phyloP scores from a whole-genome alignment of 2,329 filamentous ascomycete genomes.

The Pseudocercospora cruenta region DNA sequence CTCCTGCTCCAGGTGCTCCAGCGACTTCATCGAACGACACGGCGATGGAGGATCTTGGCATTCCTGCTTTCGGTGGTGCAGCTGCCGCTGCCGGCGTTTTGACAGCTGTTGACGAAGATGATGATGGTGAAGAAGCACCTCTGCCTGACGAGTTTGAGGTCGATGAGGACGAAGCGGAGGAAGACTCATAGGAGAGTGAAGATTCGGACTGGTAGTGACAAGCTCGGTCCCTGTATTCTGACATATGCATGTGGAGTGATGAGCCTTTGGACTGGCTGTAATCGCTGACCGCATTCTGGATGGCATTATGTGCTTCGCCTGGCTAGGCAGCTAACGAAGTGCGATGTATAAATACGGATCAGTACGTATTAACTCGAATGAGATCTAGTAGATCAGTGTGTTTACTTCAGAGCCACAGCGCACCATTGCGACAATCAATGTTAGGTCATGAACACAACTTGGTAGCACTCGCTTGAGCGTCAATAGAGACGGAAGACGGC shows the following conservation, averaged over 20 bases:
- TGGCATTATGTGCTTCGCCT: background rate
- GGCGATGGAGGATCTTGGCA: conserved; percentile 35
- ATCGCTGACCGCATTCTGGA: background rate
- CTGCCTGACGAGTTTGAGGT: conserved; percentile 77
- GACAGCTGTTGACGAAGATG: conserved; percentile 85
- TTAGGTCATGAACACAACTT: too few relatives aligned
- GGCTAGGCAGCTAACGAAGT: background rate
- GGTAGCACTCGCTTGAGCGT: too few relatives aligned
- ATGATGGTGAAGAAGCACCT: conserved; percentile 71
- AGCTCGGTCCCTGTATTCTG: background rate
- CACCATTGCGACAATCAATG: too few relatives aligned
- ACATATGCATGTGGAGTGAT: background rate
- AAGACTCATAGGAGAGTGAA: conserved; percentile 14
- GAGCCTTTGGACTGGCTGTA: background rate
- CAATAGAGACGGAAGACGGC: too few relatives aligned
- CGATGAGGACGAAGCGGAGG: conserved; percentile 63
- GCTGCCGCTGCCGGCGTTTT: conserved; percentile 69
- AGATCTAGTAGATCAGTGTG: background rate
- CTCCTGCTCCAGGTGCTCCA: conserved; percentile 42
- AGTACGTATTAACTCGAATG: background rate
- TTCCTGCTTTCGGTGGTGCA: conserved; percentile 34
- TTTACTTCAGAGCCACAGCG: background rate
- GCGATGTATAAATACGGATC: conserved; percentile 2
- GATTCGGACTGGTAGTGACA: background rate
- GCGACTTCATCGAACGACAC: conserved; percentile 36